phyloP scores from a whole-genome alignment of 805 yeast genomes.

The Kregervanrija fluxuum region DNA sequence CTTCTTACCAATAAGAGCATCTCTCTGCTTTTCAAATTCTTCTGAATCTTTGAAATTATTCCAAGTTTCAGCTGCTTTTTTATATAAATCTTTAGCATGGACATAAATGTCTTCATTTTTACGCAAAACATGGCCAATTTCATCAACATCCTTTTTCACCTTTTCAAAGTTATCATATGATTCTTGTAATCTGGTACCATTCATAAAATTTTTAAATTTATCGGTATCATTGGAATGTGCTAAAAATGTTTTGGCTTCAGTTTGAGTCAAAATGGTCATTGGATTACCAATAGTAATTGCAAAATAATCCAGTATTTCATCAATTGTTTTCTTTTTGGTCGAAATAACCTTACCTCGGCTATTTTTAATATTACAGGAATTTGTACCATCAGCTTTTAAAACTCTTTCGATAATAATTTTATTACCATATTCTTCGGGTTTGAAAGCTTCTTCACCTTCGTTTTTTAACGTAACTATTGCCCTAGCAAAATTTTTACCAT shows the following conservation, averaged over 20 bases:
- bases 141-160: slow-evolving; percentile 35
- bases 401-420: slow-evolving; percentile 65
- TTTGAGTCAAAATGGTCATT: slow-evolving; percentile 87
- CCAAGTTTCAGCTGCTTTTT: slow-evolving; percentile 36
- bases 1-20: slow-evolving; percentile 38
- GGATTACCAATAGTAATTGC: slow-evolving; percentile 84
- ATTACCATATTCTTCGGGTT: slow-evolving; percentile 60
- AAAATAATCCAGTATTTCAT: slow-evolving; percentile 59
- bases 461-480: slow-evolving; percentile 60
- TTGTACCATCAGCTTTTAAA: slow-evolving; percentile 45
- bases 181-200: slow-evolving; percentile 68
- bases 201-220: slow-evolving; percentile 72
- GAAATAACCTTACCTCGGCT: slow-evolving; percentile 47
- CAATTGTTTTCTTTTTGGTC: slow-evolving; percentile 56
- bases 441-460: slow-evolving; percentile 57
- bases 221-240: slow-evolving; percentile 66
- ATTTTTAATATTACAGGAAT: slow-evolving; percentile 48
- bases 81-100: slow-evolving; percentile 31
- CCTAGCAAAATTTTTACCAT: slow-evolving; percentile 65
- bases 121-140: slow-evolving; percentile 31
- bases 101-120: slow-evolving; percentile 26
- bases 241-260: slow-evolving; percentile 84
- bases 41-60: slow-evolving; percentile 34
- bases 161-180: slow-evolving; percentile 46
- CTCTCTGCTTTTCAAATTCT: slow-evolving; percentile 32